Evolutionary conservation across 345 rosid species (phyloP), one percentile per base, ranked within the genome.

Genomic region (Melaleuca alternifolia): DNA sequence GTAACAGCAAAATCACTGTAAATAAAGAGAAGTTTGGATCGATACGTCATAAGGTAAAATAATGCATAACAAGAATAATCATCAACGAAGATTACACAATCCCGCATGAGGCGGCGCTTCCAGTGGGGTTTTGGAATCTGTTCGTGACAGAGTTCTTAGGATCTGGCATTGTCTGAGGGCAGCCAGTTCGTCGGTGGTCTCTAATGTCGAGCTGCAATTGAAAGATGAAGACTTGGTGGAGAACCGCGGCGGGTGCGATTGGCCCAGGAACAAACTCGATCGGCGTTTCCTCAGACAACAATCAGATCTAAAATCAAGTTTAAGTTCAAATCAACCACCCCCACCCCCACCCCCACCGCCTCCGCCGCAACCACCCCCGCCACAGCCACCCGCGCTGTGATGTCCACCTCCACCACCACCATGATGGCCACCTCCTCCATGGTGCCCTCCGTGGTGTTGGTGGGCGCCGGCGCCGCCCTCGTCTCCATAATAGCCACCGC

Each of bases 301-400:
- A 23, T 21, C 23, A 4, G 10, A 26, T 23, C 11, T 54, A 26
- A 54, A 54, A 54, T 54, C 59, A 54, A 54, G 59, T 54, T 0
- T 0, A 2, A 41, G 41, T 41, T 41, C 41, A 41, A 41, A 41
- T 41, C 41, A 41, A 3, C 13, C 28, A 18, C 54, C 18, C 6
- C 54, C 54, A 20, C 41, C 4, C 3, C 21, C n/a, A n/a, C n/a
- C 21, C 20, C 20, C 14, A 52, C 54, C 54, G 16, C 7, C 21
- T 14, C 8, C 8, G 3, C 37, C 8, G 5, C 30, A 7, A 0
- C 12, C 4, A 11, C 21, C 10, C 12, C 16, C 30, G 11, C 15
- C 30, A 11, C 62, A 13, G 5, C 30, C 33, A 28, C 20, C 0
- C 3, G 3, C 1, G 2, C 11, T 0, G 10, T 23, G 26, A 10